A percentile compares a stretch with the other conserved stretches of the same genome.
phyloP scores from a whole-genome alignment of 2,329 filamentous ascomycete species.

The Colletotrichum sp. region DNA sequence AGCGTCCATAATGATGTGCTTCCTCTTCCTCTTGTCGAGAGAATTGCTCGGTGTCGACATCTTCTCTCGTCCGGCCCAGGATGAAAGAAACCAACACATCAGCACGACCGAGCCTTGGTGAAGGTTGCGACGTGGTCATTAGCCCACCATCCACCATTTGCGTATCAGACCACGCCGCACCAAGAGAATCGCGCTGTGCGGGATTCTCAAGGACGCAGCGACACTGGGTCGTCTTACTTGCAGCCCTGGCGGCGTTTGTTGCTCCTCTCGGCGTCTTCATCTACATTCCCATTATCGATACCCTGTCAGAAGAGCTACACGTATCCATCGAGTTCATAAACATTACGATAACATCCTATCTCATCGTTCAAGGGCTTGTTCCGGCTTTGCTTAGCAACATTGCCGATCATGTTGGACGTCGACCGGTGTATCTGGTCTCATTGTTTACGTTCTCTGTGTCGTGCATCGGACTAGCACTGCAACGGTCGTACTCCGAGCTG shows the following conservation, averaged over 20 bases:
- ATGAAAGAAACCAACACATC: background rate
- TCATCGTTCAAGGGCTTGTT: slow-evolving; percentile 48
- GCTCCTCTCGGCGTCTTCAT: slow-evolving; percentile 27
- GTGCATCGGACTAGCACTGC: slow-evolving; percentile 1
- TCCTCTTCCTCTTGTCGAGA: background rate
- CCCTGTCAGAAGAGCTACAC: slow-evolving; percentile 23
- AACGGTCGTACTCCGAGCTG: background rate
- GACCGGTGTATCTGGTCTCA: background rate
- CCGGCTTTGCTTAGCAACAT: slow-evolving; percentile 47
- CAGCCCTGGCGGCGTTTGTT: background rate
- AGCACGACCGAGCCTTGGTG: background rate
- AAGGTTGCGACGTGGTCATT: background rate
- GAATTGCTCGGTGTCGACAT: background rate
- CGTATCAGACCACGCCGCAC: background rate
- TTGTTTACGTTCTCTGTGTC: background rate
- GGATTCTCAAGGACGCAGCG: background rate
- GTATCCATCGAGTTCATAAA: slow-evolving; percentile 33
- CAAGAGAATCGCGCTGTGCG: background rate
- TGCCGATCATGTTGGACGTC: slow-evolving; percentile 32
- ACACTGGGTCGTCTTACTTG: background rate
- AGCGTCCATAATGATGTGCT: background rate
- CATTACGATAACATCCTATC: slow-evolving; percentile 42
- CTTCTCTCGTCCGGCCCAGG: background rate
- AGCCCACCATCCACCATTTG: background rate
- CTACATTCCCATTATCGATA: slow-evolving; percentile 30